A percentile compares a stretch with the other conserved stretches of the same genome.
Conservation (phyloP, 768 basidiomycete genomes). For the Zangia roseola region DNA sequence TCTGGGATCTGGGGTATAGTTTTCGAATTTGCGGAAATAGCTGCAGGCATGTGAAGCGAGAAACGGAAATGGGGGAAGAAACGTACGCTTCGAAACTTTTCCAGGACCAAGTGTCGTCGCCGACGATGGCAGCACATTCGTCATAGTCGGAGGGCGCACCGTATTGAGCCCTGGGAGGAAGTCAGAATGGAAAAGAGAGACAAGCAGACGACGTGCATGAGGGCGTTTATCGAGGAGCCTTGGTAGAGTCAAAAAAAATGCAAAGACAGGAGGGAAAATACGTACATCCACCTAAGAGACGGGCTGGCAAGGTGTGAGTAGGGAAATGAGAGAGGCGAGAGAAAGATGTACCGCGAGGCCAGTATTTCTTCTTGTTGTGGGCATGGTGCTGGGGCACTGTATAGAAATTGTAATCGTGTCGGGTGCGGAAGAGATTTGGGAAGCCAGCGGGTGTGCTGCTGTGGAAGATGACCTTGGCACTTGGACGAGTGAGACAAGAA, state of each 20-base stretch:
- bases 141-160: conserved; percentile 70
- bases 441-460: conserved; percentile 47
- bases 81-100: conserved; percentile 48
- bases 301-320: conserved; percentile 41
- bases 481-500: conserved; percentile 16
- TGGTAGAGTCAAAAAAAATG: not conserved
- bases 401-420: conserved; percentile 51
- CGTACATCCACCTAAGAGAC: conserved; percentile 73
- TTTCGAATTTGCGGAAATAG: conserved; percentile 73
- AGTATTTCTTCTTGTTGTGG: conserved; percentile 47
- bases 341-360: conserved; percentile 57
- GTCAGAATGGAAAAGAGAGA: conserved; percentile 6
- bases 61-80: not conserved
- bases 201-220: conserved; percentile 33
- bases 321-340: not conserved
- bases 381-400: conserved; percentile 58
- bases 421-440: conserved; percentile 40
- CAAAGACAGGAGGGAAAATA: conserved; percentile 4
- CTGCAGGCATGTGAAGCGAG: conserved; percentile 32
- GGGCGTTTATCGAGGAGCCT: conserved; percentile 68
- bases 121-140: conserved; percentile 56
- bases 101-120: conserved; percentile 57
- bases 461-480: conserved; percentile 41
- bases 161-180: conserved; percentile 44
- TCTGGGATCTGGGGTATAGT: conserved; percentile 47